phyloP scores from a whole-genome alignment of 768 basidiomycete genomes.

The Fistulinella prunicolor region DNA sequence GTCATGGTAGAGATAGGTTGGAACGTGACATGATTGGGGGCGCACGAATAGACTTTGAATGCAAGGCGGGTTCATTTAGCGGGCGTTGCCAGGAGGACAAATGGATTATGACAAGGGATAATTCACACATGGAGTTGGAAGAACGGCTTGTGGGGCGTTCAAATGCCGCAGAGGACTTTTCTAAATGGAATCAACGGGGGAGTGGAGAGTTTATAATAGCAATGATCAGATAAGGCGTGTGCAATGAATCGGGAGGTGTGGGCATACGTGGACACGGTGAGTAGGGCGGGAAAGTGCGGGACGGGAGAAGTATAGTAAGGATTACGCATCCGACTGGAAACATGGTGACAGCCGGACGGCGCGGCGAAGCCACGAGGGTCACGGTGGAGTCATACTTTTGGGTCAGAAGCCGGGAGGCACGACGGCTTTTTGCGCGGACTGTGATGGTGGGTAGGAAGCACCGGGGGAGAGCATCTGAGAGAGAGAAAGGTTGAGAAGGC shows the following conservation, averaged over 20 bases:
- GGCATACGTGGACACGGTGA: slow-evolving; percentile 7
- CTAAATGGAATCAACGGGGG: slow-evolving; percentile 18
- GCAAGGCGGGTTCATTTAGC: slow-evolving; percentile 22
- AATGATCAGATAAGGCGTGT: slow-evolving; percentile 27
- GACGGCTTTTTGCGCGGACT: slow-evolving; percentile 47
- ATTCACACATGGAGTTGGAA: slow-evolving; percentile 23
- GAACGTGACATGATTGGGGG: slow-evolving; percentile 15
- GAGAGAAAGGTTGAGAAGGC: slow-evolving; percentile 13
- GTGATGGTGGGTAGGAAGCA: slow-evolving; percentile 45
- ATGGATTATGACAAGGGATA: slow-evolving; percentile 5
- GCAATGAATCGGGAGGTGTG: slow-evolving; percentile 10
- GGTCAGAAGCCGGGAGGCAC: slow-evolving; percentile 83
- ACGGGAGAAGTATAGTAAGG: slow-evolving; percentile 14
- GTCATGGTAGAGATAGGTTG: slow-evolving; percentile 12
- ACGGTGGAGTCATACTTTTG: slow-evolving; percentile 1
- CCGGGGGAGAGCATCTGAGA: slow-evolving; percentile 68
- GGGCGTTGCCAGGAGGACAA: slow-evolving; percentile 30
- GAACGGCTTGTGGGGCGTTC: slow-evolving; percentile 17
- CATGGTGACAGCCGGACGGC: slow-evolving; percentile 4
- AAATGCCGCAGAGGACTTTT: slow-evolving; percentile 23
- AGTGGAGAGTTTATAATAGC: slow-evolving; percentile 29
- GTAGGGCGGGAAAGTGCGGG: slow-evolving; percentile 13
- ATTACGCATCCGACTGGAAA: slow-evolving; percentile 8
- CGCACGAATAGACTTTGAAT: slow-evolving; percentile 24
- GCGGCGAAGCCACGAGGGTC: not conserved